Conservation (phyloP, 352 stramenopile species). For the Pseudoperonospora humuli region DNA sequence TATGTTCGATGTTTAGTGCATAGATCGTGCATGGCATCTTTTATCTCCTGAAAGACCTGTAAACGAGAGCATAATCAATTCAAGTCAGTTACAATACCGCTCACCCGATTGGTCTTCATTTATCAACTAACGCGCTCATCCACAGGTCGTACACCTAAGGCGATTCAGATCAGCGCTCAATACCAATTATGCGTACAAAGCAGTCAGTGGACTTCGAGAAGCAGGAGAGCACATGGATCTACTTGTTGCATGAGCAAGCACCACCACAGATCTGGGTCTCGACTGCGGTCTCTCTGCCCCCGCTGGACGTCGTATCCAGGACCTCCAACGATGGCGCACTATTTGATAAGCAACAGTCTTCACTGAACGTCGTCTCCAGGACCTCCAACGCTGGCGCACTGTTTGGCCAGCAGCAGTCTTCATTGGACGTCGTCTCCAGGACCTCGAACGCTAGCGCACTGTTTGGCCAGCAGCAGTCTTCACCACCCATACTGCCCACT, state of each 20-base stretch:
- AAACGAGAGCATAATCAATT: too few relatives aligned
- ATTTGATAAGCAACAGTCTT: conserved; percentile 10
- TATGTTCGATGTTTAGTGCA: too few relatives aligned
- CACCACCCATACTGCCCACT: neutral
- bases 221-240: conserved; percentile 48
- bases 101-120: too few relatives aligned
- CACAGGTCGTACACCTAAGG: too few relatives aligned
- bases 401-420: conserved; percentile 10
- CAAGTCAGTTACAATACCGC: too few relatives aligned
- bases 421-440: neutral
- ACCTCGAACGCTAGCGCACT: conserved; percentile 5
- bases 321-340: conserved; percentile 5
- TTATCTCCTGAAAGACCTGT: too few relatives aligned
- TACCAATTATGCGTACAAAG: conserved; percentile 32
- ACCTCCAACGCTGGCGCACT: conserved; percentile 5
- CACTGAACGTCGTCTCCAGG: neutral
- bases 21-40: too few relatives aligned
- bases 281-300: conserved; percentile 9
- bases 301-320: neutral
- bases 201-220: conserved; percentile 37
- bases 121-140: too few relatives aligned
- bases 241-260: conserved; percentile 43
- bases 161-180: neutral
- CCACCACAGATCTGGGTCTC: conserved; percentile 28
- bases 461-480: conserved; percentile 9